Base-by-base conservation (phyloP, 805 yeast genomes). In the Ogataea kodamae region DNA sequence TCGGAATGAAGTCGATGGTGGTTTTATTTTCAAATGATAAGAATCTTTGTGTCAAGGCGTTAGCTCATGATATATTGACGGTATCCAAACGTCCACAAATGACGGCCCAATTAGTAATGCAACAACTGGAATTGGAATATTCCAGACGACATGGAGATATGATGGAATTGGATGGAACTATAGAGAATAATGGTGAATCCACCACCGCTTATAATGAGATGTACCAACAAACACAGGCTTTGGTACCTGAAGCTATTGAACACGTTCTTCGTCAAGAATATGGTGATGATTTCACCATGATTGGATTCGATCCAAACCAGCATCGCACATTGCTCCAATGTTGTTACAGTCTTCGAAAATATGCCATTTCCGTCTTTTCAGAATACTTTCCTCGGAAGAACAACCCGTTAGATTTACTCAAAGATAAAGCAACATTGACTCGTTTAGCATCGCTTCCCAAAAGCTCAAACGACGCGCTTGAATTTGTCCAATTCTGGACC, bases 1-100 rank as follows among this genome's bases (percentile, higher is more conserved):
- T 80, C 37, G 67, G 71, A 40, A 57, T 62, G 9, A 56, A 33
- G 1, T 47, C 54, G 19, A 50, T 75, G 39, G 81, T 81, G 6
- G 69, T 88, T 2, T 55, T 85, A 16, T 49, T 88, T 39, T 81
- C 96, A 0, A 84, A 89, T 53, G 97, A 89, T 55, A 81, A 78
- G 46, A 89, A 88, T 52, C 64, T 89, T 6, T 86, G 96, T 55
- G 56, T 74, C 42, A 83, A 82, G 55, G 94, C 96, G 0, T 58
- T 87, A 27, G 58, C 80, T 3, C 78, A 85, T 49, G 78, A 67
- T 3, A 53, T 83, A 0, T 57, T 77, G 26, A 86, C 95, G 0
- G 78, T 87, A 1, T 70, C 76, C 10, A 73, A 51, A 40, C 51
- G 68, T n/a, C 41, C 53, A 7, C 60, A 51, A 7, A 70, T 76